Evolutionary conservation across 352 stramenopile species (phyloP), one percentile per base, ranked within the genome.

Genomic region (Blastocystis sp.): DNA sequence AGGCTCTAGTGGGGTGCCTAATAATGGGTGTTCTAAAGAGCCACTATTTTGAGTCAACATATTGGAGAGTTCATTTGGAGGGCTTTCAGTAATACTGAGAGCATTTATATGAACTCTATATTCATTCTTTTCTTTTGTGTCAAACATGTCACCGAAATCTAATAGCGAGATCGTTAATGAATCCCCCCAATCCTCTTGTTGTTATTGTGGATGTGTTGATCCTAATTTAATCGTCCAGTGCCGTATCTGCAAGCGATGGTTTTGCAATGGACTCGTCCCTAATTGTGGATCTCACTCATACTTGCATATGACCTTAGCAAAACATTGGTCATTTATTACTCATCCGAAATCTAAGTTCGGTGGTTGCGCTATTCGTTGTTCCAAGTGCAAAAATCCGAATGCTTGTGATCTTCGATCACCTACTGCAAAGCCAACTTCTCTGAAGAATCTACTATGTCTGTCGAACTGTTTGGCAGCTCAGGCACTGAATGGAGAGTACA

Each of bases 401-500:
- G 24, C 68, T 6, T 84, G 64, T 48, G 73, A 84, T 27, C 48
- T 84, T n/a, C n/a, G 53, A 19, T 84, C 30, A 69, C 27, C 56
- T 7, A 62, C 56, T 33, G 19, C 19, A 5, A 62, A 62, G 5
- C 56, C 56, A 17, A 62, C 56, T n/a, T 22, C 35, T 11, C n/a
- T 68, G 27, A 68, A 44, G 7, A 69, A 66, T 11, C 24, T 84
- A 3, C 11, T 53, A 27, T 84, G 73, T 68, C 5, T 84, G 4
- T 54, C 53, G 56, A 95, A 98, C 66, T 99, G 97, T 92, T 92
- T 99, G 13, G 95, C 98, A 91, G 98, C 96, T 75, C 96, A 95
- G 77, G 95, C 95, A 19, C 92, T 98, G 68, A 98, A 98, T 91
- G 95, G 98, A 96, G 97, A 96, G 91, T 99, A 96, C 97, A 96